Percentiles rank a stretch among this genome's conserved stretches.
These are phyloP conservation scores for Chaetomium sp. DNA, from an alignment of 2,329 filamentous ascomycete species.

Conservation along the genomic window DNA sequence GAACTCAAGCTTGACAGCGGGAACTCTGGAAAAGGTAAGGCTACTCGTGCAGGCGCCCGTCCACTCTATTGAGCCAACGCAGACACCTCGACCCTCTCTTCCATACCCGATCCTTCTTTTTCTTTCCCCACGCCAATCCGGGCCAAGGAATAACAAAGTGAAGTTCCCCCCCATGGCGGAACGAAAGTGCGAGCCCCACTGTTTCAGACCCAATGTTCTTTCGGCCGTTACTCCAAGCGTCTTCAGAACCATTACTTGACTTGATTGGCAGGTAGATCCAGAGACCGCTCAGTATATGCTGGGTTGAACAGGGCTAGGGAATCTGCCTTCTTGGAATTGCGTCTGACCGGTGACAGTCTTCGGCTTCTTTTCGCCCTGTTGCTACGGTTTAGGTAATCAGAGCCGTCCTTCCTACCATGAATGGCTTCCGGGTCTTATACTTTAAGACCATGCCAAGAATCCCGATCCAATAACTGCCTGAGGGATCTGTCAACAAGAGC, in stretches of 20 bases:
- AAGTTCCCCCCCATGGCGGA: constrained; percentile 13
- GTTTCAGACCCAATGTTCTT: constrained; percentile 28
- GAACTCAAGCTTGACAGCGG: constrained; percentile 16
- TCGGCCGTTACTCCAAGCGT: constrained; percentile 25
- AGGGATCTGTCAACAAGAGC: no score
- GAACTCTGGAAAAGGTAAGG: constrained; percentile 24
- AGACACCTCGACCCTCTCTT: constrained; percentile 13
- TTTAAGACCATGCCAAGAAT: no score
- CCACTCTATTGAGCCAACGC: constrained; percentile 27
- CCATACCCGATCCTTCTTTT: no score
- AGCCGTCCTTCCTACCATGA: no score
- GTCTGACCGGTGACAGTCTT: no score
- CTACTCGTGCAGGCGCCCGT: constrained; percentile 37
- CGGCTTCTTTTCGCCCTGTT: no score
- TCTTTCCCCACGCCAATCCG: constrained; percentile 22
- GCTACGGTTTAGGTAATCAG: no score
- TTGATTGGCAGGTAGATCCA: constrained; percentile 15
- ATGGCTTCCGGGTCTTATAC: no score
- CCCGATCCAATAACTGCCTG: no score
- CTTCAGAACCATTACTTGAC: constrained; percentile 4
- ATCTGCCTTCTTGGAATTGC: no score
- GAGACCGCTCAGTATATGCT: constrained; percentile 3
- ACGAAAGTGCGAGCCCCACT: constrained; percentile 20
- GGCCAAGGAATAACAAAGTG: constrained; percentile 12
- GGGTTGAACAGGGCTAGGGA: not conserved